Evolutionary conservation across 2,329 filamentous ascomycete genomes (phyloP).

Genomic region (Colletotrichum tanaceti): DNA sequence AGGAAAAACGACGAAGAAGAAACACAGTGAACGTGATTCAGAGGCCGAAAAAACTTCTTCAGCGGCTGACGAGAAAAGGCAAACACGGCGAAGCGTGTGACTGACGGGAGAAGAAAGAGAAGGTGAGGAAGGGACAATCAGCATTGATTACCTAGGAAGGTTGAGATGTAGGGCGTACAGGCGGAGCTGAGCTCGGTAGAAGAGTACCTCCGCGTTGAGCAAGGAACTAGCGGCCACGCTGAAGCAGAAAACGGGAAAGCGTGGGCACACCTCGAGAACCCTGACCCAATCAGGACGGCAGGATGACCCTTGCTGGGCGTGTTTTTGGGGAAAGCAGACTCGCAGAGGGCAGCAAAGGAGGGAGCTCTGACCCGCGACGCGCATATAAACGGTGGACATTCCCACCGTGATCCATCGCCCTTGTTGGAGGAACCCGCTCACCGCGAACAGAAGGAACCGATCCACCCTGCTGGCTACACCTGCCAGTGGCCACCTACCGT

Average conservation of each 20-base stretch:
- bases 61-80: background rate
- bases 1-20: too few species aligned
- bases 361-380: constrained; percentile 47
- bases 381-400: constrained; percentile 63
- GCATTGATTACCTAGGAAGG: background rate
- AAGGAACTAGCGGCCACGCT: constrained; percentile 24
- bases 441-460: constrained; percentile 12
- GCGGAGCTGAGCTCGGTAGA: background rate
- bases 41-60: background rate
- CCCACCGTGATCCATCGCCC: constrained; percentile 49
- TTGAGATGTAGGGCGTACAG: background rate
- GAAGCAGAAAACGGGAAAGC: constrained; percentile 35
- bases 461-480: constrained; percentile 29
- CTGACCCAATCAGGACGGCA: constrained; percentile 31
- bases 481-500: constrained; percentile 18
- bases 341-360: constrained; percentile 23
- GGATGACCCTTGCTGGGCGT: constrained; percentile 28
- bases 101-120: background rate
- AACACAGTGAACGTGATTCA: too few species aligned
- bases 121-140: background rate
- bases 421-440: constrained; percentile 32
- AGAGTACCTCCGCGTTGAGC: constrained; percentile 19
- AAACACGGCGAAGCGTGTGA: background rate
- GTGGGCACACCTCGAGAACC: constrained; percentile 18
- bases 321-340: constrained; percentile 12